These are phyloP conservation scores for Tetradesmus obliquus DNA, from an alignment of 139 green algal species.

Conservation along the genomic window DNA sequence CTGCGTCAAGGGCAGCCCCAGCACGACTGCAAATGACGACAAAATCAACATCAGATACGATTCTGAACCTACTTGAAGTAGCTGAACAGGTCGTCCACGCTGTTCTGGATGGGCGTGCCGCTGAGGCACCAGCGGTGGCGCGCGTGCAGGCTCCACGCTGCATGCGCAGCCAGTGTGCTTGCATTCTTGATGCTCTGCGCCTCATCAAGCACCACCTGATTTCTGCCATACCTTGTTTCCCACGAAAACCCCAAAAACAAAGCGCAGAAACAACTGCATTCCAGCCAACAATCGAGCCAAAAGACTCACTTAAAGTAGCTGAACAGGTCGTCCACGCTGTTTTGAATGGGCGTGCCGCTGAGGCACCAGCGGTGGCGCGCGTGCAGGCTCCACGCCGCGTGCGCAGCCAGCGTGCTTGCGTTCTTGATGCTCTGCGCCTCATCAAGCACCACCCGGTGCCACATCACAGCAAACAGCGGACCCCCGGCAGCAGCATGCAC, in stretches of 20 bases:
- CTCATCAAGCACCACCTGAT: constrained; percentile 93
- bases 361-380: constrained; percentile 88
- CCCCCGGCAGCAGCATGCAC: constrained; percentile 24
- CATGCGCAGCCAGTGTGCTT: constrained; percentile 75
- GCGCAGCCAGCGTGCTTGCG: constrained; percentile 72
- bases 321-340: constrained; percentile 93
- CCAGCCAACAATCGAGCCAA: not conserved
- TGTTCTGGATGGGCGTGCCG: no score
- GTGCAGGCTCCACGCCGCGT: constrained; percentile 73
- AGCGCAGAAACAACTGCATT: not conserved
- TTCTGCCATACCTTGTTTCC: no score
- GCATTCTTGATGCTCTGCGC: constrained; percentile 95
- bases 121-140: not conserved
- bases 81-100: not conserved
- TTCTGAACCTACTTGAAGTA: no score
- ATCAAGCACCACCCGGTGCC: constrained; percentile 90
- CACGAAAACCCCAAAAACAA: no score
- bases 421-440: constrained; percentile 98
- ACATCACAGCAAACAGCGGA: constrained; percentile 59
- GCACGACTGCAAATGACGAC: no score
- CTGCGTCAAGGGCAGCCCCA: no score
- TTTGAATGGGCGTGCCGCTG: constrained; percentile 95
- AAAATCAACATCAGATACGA: no score
- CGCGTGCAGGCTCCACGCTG: constrained; percentile 73
- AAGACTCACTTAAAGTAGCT: constrained; percentile 84